These are phyloP conservation scores for Salicornia ramosissima DNA, from an alignment of 148 eudicot genomes.

Conservation along the genomic window DNA sequence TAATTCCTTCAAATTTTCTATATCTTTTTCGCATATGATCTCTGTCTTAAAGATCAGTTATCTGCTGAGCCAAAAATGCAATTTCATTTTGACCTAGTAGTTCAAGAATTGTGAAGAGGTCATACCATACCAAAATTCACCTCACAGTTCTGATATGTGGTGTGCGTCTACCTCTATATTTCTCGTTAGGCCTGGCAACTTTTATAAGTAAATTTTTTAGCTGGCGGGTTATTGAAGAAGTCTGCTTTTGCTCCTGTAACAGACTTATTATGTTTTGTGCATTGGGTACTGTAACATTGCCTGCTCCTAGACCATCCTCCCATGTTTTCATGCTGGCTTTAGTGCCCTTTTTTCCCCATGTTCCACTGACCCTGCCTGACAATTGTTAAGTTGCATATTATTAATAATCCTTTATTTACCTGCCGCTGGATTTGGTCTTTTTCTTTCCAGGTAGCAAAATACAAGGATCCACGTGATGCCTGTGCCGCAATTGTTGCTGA, in stretches of 20 bases:
- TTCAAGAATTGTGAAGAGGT: neutral
- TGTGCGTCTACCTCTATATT: neutral
- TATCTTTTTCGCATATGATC: neutral
- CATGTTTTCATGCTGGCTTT: neutral
- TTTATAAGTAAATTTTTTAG: neutral
- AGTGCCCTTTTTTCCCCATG: too few relatives aligned
- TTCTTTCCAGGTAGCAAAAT: constrained; percentile 61
- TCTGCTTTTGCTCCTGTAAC: neutral
- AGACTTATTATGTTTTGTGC: neutral
- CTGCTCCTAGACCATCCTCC: neutral
- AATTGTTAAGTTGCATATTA: constrained; percentile 1
- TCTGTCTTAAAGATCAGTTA: neutral
- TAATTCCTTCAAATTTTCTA: neutral
- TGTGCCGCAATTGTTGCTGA: constrained; percentile 99
- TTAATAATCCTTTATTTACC: constrained; percentile 7
- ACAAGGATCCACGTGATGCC: constrained; percentile 96
- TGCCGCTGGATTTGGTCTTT: constrained; percentile 8
- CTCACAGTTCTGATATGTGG: neutral
- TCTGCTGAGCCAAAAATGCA: neutral
- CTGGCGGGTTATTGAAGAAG: neutral
- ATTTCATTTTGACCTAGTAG: neutral
- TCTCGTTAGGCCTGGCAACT: neutral
- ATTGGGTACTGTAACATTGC: neutral
- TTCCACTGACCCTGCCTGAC: neutral
- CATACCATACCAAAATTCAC: neutral